A percentile compares a stretch with the other conserved stretches of the same genome.
Evolutionary conservation across 78 protist species (phyloP).

Genomic region (Paratrimastix pyriformis): DNA sequence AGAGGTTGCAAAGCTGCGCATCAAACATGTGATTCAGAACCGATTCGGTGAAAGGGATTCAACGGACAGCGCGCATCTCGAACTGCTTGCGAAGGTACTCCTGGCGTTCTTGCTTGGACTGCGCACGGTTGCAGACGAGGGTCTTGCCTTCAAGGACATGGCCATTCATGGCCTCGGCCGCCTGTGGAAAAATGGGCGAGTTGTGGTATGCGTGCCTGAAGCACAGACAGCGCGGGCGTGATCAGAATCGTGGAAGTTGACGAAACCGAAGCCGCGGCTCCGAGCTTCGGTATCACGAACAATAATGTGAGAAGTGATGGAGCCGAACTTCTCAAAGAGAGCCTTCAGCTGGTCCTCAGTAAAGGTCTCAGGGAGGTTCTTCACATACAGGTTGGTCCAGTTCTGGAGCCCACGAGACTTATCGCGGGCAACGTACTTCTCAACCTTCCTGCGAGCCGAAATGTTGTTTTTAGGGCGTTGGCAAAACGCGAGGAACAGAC

Average conservation of each 20-base stretch:
- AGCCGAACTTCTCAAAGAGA: constrained; percentile 56
- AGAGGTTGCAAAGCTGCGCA: constrained; percentile 80
- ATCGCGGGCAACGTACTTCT: background rate
- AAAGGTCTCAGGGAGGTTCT: constrained; percentile 56
- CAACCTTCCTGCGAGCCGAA: constrained; percentile 4
- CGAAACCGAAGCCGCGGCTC: constrained; percentile 82
- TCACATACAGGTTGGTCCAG: constrained; percentile 88
- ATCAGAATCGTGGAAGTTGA: constrained; percentile 77
- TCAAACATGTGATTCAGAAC: no score
- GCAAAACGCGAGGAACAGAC: no score
- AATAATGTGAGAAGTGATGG: constrained; percentile 48
- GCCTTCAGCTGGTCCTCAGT: constrained; percentile 48
- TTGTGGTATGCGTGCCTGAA: no score
- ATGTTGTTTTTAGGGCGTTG: no score
- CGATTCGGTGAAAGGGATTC: no score
- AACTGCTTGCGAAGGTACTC: constrained; percentile 52
- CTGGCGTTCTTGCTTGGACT: constrained; percentile 77
- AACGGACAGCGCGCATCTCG: no score
- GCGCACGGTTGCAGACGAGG: constrained; percentile 72
- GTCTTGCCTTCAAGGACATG: constrained; percentile 48
- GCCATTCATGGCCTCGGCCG: constrained; percentile 64
- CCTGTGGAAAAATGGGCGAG: no score
- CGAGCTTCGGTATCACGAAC: constrained; percentile 55
- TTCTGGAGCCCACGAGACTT: no score
- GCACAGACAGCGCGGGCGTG: constrained; percentile 57